Base-by-base conservation (phyloP, 257 asterid genomes). In the Pogostemon cablin region DNA sequence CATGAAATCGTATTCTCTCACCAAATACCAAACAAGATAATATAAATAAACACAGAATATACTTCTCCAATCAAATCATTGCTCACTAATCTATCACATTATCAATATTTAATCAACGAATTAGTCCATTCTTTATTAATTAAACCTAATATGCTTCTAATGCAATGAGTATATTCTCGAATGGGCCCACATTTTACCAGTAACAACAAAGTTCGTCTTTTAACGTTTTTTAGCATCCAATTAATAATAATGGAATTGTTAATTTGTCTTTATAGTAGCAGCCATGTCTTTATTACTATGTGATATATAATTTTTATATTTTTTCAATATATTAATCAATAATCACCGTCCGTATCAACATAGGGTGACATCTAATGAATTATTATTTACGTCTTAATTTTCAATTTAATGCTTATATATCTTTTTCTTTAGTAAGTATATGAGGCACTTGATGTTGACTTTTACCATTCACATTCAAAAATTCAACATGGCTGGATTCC, bases 121-220 rank as follows among this genome's bases (percentile, higher is more conserved):
- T 53, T 5, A 34, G 48, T 39, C 9, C 43, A 62, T 54, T 59
- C 20, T 62, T 66, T 3, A 38, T 39, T 48, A 15, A 40, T 60
- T 75, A 50, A 56, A 75, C 50, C 41, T 43, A 64, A 79, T 81
- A 84, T 81, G 77, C 84, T 71, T 76, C 76, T 48, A 39, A 20
- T 48, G 79, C 75, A 65, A 69, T 7, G 42, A 41, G 88, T 74
- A 81, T 84, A 84, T 84, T 73, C 83, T 60, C 20, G 47, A 1
- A 4, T 32, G 62, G 76, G 56, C 56, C 15, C 77, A 64, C 1
- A 25, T 25, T 25, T 9, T 3, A 71, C 62, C 60, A 61, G 54
- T 79, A 54, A 63, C 65, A 75, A 54, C 77, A 79, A 75, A 55
- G n/a, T 73, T 72, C 69, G 73, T 72, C 81, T 72, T 75, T 75